Evolutionary conservation across 768 basidiomycete species (phyloP), one percentile per base, ranked within the genome.

Genomic region (Xerocomus brunneocitrinus): DNA sequence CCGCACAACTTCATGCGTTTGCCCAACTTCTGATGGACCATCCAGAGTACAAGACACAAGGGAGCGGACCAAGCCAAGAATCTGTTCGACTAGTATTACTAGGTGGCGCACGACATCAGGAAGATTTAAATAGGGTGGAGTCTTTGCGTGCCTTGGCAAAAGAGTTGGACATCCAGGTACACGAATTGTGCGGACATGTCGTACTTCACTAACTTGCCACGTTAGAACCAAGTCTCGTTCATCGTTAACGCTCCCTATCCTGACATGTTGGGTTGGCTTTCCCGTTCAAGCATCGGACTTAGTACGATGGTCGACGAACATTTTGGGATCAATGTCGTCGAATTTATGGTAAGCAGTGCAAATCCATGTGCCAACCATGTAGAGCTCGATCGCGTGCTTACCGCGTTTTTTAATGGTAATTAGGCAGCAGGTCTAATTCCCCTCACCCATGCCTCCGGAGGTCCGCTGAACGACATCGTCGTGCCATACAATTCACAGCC

Each of bases 301-400:
- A 95, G 91, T 64, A 97, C 95, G 13, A 99, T 99, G 95, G 80
- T 93, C 0, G 94, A 98, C 64, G 95, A 99, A 69, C 95, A 99
- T 67, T 99, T 98, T 57, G 95, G 97, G 3, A 98, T 99, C 67
- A 97, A 94, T 61, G 79, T 99, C 35, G 95, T 99, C 8, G 95
- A 99, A 68, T 95, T 90, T 61, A 95, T 98, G 95, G 95, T 90
- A 46, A 58, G 80, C 68, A 22, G 58, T 53, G 46, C 45, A 22
- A 7, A 58, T 30, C 53, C 48, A 19, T 44, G 14, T 44, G 16
- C 14, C 9, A 30, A 22, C 8, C 35, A 32, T n/a, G 4, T 34
- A 8, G n/a, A 36, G 9, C 53, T 30, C 32, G 4, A 36, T 40
- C 60, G 51, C 55, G 47, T 58, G 57, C 54, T 60, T 14, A 57